Conservation (phyloP, 176 grass and related monocot species). For the Chrysopogon serrulatus region DNA sequence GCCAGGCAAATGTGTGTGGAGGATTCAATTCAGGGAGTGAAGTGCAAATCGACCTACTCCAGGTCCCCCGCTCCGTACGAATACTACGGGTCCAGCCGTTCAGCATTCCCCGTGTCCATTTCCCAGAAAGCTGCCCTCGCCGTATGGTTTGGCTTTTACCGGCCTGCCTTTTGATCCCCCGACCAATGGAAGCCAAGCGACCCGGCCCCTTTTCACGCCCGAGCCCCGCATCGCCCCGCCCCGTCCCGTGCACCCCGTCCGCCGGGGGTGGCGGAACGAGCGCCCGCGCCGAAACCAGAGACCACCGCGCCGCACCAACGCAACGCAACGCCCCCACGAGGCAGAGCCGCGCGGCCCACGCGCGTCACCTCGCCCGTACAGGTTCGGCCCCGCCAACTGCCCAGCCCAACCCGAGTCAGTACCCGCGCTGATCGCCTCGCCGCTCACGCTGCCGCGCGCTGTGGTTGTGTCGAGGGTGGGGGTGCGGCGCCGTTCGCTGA, state of each 20-base stretch:
- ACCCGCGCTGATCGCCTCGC: background rate
- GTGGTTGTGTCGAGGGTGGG: background rate
- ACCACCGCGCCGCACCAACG: background rate
- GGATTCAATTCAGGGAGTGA: background rate
- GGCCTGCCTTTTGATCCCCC: slow-evolving; percentile 10
- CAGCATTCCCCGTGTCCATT: background rate
- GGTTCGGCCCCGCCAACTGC: background rate
- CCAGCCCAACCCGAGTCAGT: no score
- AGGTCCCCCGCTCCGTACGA: background rate
- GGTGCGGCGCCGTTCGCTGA: background rate
- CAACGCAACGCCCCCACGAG: background rate
- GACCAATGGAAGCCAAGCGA: slow-evolving; percentile 18
- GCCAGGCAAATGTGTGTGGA: background rate
- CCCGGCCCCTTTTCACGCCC: background rate
- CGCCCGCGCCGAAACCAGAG: background rate
- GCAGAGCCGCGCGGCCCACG: no score
- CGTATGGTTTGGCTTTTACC: slow-evolving; percentile 44
- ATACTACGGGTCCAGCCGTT: background rate
- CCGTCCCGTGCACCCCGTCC: background rate
- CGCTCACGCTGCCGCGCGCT: background rate
- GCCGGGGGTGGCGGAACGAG: no score
- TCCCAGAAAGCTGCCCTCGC: slow-evolving; percentile 22
- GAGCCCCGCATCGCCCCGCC: background rate
- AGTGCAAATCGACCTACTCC: background rate
- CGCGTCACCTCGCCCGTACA: background rate